Evolutionary conservation across 2,329 filamentous ascomycete genomes (phyloP).

Genomic region (Ploettnerulaceae sp.): DNA sequence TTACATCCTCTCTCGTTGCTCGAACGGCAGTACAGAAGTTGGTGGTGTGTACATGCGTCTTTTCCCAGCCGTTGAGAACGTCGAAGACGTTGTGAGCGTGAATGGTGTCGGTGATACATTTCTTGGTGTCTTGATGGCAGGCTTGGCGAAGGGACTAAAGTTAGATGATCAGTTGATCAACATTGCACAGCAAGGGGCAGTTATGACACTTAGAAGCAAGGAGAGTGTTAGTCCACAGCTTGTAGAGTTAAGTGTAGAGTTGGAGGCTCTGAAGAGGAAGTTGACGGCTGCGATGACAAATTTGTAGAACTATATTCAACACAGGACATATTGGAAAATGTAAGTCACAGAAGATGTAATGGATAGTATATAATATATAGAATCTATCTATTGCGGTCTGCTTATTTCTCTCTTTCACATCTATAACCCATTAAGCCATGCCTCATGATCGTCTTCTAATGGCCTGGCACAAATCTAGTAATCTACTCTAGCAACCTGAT

Average conservation of each 20-base stretch:
- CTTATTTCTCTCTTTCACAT: too few species aligned
- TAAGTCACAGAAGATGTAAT: not conserved
- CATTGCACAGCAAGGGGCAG: constrained; percentile 76
- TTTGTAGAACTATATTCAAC: not conserved
- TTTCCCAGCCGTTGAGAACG: constrained; percentile 53
- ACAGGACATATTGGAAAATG: too few species aligned
- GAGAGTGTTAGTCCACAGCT: constrained; percentile 59
- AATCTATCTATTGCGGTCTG: too few species aligned
- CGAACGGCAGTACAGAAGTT: constrained; percentile 46
- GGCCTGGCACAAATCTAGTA: too few species aligned
- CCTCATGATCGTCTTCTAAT: too few species aligned
- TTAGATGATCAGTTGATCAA: constrained; percentile 59
- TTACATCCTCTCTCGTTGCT: constrained; percentile 66
- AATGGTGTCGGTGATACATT: constrained; percentile 96
- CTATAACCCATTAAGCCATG: too few species aligned
- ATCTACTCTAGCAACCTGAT: too few species aligned
- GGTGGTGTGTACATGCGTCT: constrained; percentile 81
- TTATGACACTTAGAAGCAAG: constrained; percentile 68
- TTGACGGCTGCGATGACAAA: not conserved
- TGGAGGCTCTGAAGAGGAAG: constrained; percentile 16
- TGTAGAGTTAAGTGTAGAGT: constrained; percentile 26
- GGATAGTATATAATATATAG: too few species aligned
- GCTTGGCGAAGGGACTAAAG: constrained; percentile 51
- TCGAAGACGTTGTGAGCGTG: constrained; percentile 76
- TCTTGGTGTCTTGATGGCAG: constrained; percentile 77